Percentiles rank a stretch among this genome's conserved stretches.
These are phyloP conservation scores for Aspergillus hortae DNA, from an alignment of 2,329 filamentous ascomycete species.

Conservation along the genomic window DNA sequence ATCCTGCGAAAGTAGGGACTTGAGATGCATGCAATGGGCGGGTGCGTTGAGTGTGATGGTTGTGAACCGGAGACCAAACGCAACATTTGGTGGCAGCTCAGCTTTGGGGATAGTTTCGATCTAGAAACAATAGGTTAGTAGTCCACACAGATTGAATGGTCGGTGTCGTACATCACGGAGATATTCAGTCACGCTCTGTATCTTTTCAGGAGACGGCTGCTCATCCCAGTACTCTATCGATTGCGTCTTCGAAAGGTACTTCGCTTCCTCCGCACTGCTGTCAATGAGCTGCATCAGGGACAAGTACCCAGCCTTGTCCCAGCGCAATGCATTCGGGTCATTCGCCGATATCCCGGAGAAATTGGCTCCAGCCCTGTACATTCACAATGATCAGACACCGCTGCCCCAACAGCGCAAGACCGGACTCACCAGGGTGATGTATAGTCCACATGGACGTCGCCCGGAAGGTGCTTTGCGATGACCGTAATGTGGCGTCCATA, in stretches of 20 bases:
- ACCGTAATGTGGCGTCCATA: conserved; percentile 26
- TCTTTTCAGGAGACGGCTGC: conserved; percentile 38
- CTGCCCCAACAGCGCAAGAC: conserved; percentile 1
- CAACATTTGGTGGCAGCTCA: conserved; percentile 23
- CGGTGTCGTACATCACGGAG: conserved; percentile 22
- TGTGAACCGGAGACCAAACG: conserved; percentile 36
- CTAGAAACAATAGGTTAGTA: background rate
- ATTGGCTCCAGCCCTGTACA: conserved; percentile 41
- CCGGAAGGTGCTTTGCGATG: conserved; percentile 41
- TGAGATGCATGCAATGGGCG: conserved; percentile 34
- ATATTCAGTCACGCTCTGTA: conserved; percentile 40
- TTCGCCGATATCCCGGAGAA: conserved; percentile 45
- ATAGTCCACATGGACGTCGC: conserved; percentile 38
- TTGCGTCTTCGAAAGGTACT: conserved; percentile 36
- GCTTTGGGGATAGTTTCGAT: background rate
- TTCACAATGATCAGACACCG: background rate
- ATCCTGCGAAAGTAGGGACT: conserved; percentile 3
- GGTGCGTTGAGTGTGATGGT: conserved; percentile 39
- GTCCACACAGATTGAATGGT: no score
- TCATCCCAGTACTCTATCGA: conserved; percentile 44
- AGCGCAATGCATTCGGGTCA: conserved; percentile 41
- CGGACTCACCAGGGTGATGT: conserved; percentile 39
- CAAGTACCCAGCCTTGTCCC: conserved; percentile 40
- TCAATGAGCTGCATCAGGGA: conserved; percentile 35
- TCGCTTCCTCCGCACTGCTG: conserved; percentile 24